Conservation (phyloP, 495 filamentous ascomycete species). For the Trichoderma reesei region DNA sequence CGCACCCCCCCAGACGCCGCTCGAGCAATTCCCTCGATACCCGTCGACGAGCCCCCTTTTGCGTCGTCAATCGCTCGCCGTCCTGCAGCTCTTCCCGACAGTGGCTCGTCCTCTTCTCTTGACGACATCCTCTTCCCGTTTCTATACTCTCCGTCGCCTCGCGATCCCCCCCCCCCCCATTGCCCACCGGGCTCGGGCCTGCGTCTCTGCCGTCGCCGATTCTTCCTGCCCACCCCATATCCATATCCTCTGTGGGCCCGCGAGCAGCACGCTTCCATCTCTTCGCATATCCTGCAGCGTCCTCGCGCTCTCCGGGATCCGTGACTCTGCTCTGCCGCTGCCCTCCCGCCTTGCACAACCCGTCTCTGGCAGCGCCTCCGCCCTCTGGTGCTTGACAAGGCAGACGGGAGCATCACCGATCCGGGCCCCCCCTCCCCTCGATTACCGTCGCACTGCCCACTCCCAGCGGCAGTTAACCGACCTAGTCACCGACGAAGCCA, state of each 20-base stretch:
- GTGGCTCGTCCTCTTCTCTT: too few relatives aligned
- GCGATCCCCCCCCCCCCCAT: neutral
- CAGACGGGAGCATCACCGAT: neutral
- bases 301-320: neutral
- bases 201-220: neutral
- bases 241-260: neutral
- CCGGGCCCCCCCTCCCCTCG: neutral
- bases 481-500: slow-evolving; percentile 1
- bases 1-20: neutral
- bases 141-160: neutral
- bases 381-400: neutral
- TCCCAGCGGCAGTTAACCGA: neutral
- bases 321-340: neutral
- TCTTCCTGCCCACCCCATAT: neutral
- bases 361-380: neutral
- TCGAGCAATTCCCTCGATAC: neutral
- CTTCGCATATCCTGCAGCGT: neutral
- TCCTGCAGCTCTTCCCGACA: too few relatives aligned
- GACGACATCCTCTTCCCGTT: neutral
- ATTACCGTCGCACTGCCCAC: neutral
- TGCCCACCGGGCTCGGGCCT: neutral
- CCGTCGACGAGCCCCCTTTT: slow-evolving; percentile 6
- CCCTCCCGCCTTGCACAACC: neutral
- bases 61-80: neutral
- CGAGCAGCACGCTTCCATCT: neutral